Conservation (phyloP, 2,329 filamentous ascomycete genomes). For the Alternaria dauci region DNA sequence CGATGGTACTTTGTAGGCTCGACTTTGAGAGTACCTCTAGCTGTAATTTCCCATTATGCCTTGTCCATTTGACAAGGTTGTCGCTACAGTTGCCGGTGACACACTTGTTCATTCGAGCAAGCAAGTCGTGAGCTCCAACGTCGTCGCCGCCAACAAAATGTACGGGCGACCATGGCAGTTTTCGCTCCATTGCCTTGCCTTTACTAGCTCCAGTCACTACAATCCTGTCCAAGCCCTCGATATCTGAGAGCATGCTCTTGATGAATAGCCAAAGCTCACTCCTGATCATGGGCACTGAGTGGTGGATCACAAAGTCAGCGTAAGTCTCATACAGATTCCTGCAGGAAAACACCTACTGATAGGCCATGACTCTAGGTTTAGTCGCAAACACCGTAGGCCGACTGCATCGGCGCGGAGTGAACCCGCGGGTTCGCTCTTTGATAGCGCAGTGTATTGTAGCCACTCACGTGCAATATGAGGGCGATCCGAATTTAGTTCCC, state of each 20-base stretch:
- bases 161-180: conserved; percentile 47
- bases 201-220: conserved; percentile 46
- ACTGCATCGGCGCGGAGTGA: conserved; percentile 40
- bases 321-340: not conserved
- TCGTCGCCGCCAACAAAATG: conserved; percentile 50
- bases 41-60: conserved; percentile 36
- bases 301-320: not conserved
- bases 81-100: conserved; percentile 27
- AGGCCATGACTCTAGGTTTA: conserved; percentile 50
- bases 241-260: conserved; percentile 35
- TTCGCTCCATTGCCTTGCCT: conserved; percentile 41
- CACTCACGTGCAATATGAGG: conserved; percentile 43
- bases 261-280: conserved; percentile 46
- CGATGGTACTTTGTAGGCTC: conserved; percentile 29
- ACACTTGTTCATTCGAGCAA: conserved; percentile 43
- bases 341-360: conserved; percentile 8
- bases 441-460: conserved; percentile 47
- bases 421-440: conserved; percentile 22
- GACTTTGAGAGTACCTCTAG: conserved; percentile 41
- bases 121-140: conserved; percentile 45
- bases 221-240: conserved; percentile 44
- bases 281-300: conserved; percentile 34
- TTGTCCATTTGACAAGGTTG: conserved; percentile 45
- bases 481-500: conserved; percentile 37
- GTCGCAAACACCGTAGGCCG: conserved; percentile 42